Percentiles rank a stretch among this genome's conserved stretches.
Evolutionary conservation across 1,284 basidiomycete species (phyloP).

Genomic region (Hypsizygus ulmarius): DNA sequence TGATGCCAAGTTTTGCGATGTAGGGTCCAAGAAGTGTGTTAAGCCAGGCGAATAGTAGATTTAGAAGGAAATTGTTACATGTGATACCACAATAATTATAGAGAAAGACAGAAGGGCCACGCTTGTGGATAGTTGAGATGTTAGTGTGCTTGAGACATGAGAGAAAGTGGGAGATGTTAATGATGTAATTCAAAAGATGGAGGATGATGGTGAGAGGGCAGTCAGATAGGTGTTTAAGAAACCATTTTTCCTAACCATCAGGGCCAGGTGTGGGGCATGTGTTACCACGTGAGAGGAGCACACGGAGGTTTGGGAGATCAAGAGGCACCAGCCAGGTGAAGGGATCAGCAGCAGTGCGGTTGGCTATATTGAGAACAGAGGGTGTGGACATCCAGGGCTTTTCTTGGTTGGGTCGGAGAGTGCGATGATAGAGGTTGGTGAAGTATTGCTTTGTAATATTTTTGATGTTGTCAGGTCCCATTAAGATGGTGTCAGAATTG

Average conservation of each 20-base stretch:
- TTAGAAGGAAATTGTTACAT: conserved; percentile 17
- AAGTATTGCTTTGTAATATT: not conserved
- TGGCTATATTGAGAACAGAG: not conserved
- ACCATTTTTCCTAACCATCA: conserved; percentile 29
- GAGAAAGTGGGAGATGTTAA: conserved; percentile 24
- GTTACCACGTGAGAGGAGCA: conserved; percentile 21
- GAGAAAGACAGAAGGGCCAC: conserved; percentile 14
- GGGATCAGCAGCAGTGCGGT: not conserved
- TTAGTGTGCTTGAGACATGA: conserved; percentile 4
- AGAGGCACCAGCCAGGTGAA: no score
- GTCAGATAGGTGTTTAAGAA: conserved; percentile 14
- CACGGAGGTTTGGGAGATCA: conserved; percentile 9
- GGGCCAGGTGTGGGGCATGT: conserved; percentile 23
- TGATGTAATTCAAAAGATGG: conserved; percentile 21
- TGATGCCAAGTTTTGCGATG: conserved; percentile 7
- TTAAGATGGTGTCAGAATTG: not conserved
- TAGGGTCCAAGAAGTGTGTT: conserved; percentile 16
- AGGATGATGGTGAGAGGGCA: conserved; percentile 15
- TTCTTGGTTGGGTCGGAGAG: not conserved
- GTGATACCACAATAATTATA: conserved; percentile 19
- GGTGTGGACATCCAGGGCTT: not conserved
- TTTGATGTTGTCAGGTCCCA: not conserved
- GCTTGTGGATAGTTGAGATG: conserved; percentile 17
- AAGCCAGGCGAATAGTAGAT: conserved; percentile 13
- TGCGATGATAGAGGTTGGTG: not conserved